phyloP scores from a whole-genome alignment of 140 eudicot species.

The Stevia rebaudiana region DNA sequence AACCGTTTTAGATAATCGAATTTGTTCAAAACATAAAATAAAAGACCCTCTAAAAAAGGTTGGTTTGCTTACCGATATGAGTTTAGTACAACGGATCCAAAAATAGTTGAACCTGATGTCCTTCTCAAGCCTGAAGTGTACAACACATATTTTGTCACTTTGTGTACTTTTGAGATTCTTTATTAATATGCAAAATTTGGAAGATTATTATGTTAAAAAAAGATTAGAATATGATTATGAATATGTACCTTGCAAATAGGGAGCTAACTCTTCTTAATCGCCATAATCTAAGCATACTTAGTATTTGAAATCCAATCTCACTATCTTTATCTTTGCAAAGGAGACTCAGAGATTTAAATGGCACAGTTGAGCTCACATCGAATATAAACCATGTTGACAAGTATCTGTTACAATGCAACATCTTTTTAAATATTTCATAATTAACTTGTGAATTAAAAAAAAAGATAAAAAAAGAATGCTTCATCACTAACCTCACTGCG shows the following conservation, averaged over 20 bases:
- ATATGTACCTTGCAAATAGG: constrained; percentile 78
- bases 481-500: constrained; percentile 55
- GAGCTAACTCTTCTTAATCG: constrained; percentile 97
- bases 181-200: constrained; percentile 15
- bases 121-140: constrained; percentile 82
- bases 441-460: background rate
- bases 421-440: constrained; percentile 2
- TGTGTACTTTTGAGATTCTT: constrained; percentile 11
- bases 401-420: constrained; percentile 59
- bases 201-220: constrained; percentile 13
- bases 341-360: constrained; percentile 71
- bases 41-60: background rate
- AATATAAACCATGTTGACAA: constrained; percentile 86
- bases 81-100: constrained; percentile 92
- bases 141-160: constrained; percentile 29
- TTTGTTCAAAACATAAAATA: background rate
- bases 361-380: constrained; percentile 88
- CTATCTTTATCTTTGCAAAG: constrained; percentile 63
- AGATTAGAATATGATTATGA: background rate
- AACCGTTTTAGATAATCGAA: background rate
- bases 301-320: constrained; percentile 62
- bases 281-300: constrained; percentile 96
- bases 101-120: constrained; percentile 94
- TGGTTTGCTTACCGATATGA: constrained; percentile 57
- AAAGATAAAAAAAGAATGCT: background rate